Conservation (phyloP, 352 stramenopile species). For the Globisporangium apiculatum region DNA sequence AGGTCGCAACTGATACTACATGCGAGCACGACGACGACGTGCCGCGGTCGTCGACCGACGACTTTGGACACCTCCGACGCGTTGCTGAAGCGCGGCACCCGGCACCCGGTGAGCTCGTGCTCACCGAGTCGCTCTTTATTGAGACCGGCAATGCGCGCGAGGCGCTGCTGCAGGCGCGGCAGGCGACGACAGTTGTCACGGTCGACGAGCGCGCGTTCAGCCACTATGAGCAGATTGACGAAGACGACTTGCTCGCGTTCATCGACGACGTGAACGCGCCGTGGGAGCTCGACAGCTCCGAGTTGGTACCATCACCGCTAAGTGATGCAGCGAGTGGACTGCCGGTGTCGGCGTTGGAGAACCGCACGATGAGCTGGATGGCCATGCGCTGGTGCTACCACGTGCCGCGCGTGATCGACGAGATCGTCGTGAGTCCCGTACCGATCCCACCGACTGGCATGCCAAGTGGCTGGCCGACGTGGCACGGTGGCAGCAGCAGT, state of each 20-base stretch:
- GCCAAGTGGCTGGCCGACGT: constrained; percentile 53
- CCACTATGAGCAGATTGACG: constrained; percentile 14
- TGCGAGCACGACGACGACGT: too few relatives aligned
- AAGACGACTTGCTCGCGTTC: constrained; percentile 28
- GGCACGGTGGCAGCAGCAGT: constrained; percentile 24
- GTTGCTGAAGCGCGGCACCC: constrained; percentile 42
- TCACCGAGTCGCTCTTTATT: constrained; percentile 56
- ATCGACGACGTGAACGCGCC: constrained; percentile 51
- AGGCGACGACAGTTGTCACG: constrained; percentile 6
- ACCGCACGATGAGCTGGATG: constrained; percentile 67
- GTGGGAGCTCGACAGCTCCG: constrained; percentile 28
- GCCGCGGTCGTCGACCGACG: constrained; percentile 22
- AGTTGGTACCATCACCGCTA: neutral
- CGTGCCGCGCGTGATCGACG: constrained; percentile 44
- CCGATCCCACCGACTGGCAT: constrained; percentile 53
- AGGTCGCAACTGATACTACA: neutral
- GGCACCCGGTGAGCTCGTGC: constrained; percentile 53
- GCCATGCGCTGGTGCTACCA: constrained; percentile 78
- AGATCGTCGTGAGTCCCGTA: constrained; percentile 47
- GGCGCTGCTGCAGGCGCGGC: neutral
- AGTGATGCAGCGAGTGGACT: too few relatives aligned
- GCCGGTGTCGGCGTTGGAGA: constrained; percentile 22
- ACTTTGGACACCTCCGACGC: constrained; percentile 51
- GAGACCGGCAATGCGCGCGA: constrained; percentile 35
- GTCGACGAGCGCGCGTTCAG: constrained; percentile 21